These are phyloP conservation scores for Noccaea caerulescens DNA, from an alignment of 345 rosid species.

Conservation along the genomic window DNA sequence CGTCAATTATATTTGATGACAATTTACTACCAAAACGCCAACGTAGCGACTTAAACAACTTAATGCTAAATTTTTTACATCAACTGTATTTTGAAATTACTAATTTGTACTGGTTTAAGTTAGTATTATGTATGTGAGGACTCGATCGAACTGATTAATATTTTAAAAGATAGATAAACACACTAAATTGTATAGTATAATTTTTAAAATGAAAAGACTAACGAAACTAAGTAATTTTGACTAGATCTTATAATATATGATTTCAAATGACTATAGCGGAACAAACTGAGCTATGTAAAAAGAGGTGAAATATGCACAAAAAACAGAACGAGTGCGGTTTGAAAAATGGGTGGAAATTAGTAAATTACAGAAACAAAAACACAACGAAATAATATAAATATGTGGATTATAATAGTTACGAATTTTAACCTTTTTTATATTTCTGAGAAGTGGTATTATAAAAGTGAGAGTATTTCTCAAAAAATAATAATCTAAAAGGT, in stretches of 20 bases:
- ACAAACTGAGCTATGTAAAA: no score
- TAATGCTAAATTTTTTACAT: not conserved
- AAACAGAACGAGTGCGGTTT: not conserved
- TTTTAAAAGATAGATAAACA: not conserved
- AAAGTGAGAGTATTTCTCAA: no score
- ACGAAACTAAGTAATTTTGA: not conserved
- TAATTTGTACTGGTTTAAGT: not conserved
- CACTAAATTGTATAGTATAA: no score
- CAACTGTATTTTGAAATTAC: not conserved
- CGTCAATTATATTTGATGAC: not conserved
- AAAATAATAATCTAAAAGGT: no score
- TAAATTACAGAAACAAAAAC: not conserved
- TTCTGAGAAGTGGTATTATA: no score
- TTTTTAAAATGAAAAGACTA: not conserved
- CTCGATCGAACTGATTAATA: conserved; percentile 2
- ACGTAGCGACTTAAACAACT: not conserved
- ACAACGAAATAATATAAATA: not conserved
- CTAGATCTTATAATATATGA: not conserved
- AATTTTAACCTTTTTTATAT: no score
- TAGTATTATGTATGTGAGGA: not conserved
- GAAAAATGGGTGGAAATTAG: no score
- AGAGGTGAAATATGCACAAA: not conserved
- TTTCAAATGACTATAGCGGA: no score
- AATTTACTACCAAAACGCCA: not conserved
- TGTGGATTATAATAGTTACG: not conserved